phyloP scores from a whole-genome alignment of 805 yeast genomes.

The Ogataea neopini region DNA sequence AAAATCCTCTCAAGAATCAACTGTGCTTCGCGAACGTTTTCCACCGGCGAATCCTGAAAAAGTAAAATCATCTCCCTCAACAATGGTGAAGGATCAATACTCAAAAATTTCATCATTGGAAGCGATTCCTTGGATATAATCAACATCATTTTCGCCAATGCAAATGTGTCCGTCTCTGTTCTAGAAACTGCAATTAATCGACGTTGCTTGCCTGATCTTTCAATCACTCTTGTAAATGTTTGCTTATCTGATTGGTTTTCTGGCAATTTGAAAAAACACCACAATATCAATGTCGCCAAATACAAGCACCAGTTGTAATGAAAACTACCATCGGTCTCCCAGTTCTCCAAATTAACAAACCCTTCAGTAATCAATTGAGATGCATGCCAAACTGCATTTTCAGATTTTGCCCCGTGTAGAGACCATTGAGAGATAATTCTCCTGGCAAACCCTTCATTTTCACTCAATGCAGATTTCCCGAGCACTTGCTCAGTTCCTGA shows the following conservation, averaged over 20 bases:
- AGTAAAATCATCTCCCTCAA: slow-evolving; percentile 11
- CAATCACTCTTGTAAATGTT: neutral
- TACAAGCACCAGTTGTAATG: slow-evolving; percentile 24
- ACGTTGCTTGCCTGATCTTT: neutral
- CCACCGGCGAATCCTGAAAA: neutral
- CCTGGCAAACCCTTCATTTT: slow-evolving; percentile 12
- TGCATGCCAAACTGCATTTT: slow-evolving; percentile 20
- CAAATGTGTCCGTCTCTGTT: neutral
- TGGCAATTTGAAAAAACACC: slow-evolving; percentile 14
- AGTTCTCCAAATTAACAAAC: slow-evolving; percentile 15
- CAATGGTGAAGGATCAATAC: slow-evolving; percentile 9
- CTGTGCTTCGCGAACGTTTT: neutral
- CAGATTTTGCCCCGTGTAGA: slow-evolving; percentile 6
- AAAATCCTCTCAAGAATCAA: neutral
- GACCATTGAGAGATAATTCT: slow-evolving; percentile 13
- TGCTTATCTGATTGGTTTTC: neutral
- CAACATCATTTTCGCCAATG: slow-evolving; percentile 10
- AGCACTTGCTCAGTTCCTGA: slow-evolving; percentile 12
- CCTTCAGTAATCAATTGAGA: slow-evolving; percentile 18
- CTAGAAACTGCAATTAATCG: neutral
- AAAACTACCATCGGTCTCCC: slow-evolving; percentile 25
- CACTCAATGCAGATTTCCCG: slow-evolving; percentile 7
- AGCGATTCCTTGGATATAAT: slow-evolving; percentile 7
- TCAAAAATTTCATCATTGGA: slow-evolving; percentile 3
- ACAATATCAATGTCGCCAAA: slow-evolving; percentile 16